A percentile compares a stretch with the other conserved stretches of the same genome.
phyloP scores from a whole-genome alignment of 2,329 filamentous ascomycete species.

The Colletotrichum tamarilloi region DNA sequence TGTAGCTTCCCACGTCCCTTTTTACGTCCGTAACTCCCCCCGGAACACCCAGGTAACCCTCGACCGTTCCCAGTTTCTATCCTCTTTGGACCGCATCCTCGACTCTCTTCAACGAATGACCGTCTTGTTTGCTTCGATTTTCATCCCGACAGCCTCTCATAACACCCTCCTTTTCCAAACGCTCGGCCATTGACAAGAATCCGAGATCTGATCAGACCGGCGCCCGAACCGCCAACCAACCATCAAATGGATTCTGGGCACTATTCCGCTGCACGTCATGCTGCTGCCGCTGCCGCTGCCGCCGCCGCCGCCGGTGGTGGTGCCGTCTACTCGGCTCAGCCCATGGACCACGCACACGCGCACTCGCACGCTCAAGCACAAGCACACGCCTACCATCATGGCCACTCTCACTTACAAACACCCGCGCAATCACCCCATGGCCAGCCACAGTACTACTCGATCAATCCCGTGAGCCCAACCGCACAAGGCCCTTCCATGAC shows the following conservation, averaged over 20 bases:
- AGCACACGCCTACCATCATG: slow-evolving; percentile 15
- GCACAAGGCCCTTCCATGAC: slow-evolving; percentile 17
- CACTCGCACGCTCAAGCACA: slow-evolving; percentile 7
- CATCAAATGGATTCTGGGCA: slow-evolving; percentile 30
- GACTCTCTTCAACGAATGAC: slow-evolving; percentile 26
- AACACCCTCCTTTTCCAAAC: slow-evolving; percentile 24
- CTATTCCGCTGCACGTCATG: slow-evolving; percentile 36
- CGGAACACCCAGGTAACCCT: slow-evolving; percentile 22
- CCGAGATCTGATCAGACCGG: slow-evolving; percentile 21
- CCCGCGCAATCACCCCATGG: slow-evolving; percentile 25
- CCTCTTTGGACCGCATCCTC: slow-evolving; percentile 6
- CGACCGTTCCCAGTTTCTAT: slow-evolving; percentile 22
- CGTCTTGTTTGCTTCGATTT: slow-evolving; percentile 12
- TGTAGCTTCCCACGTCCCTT: slow-evolving; percentile 26
- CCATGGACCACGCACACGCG: slow-evolving; percentile 17
- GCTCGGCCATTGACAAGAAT: slow-evolving; percentile 19
- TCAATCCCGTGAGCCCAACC: slow-evolving; percentile 27
- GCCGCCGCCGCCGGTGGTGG: slow-evolving; percentile 12
- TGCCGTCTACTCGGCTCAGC: slow-evolving; percentile 27
- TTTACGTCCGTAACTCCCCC: slow-evolving; percentile 36
- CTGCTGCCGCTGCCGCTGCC: slow-evolving; percentile 6
- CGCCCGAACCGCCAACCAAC: slow-evolving; percentile 10
- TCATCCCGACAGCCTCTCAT: slow-evolving; percentile 29
- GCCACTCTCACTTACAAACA: slow-evolving; percentile 23
- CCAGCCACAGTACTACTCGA: slow-evolving; percentile 34